Percentiles rank a stretch among this genome's conserved stretches.
These are phyloP conservation scores for Pyrrhoderma lamaoense DNA, from an alignment of 1,284 basidiomycete genomes.

Conservation along the genomic window DNA sequence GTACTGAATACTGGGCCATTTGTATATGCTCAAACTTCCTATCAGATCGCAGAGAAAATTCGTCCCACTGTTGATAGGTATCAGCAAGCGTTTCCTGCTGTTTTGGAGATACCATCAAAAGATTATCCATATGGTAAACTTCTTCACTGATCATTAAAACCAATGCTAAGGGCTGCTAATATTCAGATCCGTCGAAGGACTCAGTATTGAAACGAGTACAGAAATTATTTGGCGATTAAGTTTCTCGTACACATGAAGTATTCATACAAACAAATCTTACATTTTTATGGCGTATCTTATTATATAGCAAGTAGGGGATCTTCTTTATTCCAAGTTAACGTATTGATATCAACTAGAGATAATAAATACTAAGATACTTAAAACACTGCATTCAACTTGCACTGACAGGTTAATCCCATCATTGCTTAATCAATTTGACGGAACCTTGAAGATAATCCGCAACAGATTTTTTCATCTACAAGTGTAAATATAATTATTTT, in stretches of 20 bases:
- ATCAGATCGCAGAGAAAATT: slow-evolving; percentile 92
- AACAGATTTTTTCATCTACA: slow-evolving; percentile 41
- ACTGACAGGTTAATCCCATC: no score
- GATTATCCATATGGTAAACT: slow-evolving; percentile 83
- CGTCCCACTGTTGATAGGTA: slow-evolving; percentile 93
- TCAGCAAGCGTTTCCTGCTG: slow-evolving; percentile 90
- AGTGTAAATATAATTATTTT: no score
- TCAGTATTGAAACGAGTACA: slow-evolving; percentile 96
- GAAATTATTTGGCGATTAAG: slow-evolving; percentile 86
- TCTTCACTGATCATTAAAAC: neutral
- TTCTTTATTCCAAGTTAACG: no score
- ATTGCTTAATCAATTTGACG: neutral
- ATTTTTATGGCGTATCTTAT: no score
- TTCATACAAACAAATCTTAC: no score
- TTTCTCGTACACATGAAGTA: neutral
- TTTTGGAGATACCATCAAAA: slow-evolving; percentile 96
- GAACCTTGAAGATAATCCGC: slow-evolving; percentile 15
- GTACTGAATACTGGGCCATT: neutral
- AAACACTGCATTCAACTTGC: no score
- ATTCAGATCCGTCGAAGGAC: slow-evolving; percentile 90
- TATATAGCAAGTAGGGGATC: no score
- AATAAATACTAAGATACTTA: no score
- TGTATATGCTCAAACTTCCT: neutral
- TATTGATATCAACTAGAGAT: no score
- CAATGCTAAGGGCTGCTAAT: slow-evolving; percentile 12